Percentiles rank a stretch among this genome's conserved stretches.
Evolutionary conservation across 2,329 filamentous ascomycete species (phyloP).

Genomic region (Beauveria bassiana): DNA sequence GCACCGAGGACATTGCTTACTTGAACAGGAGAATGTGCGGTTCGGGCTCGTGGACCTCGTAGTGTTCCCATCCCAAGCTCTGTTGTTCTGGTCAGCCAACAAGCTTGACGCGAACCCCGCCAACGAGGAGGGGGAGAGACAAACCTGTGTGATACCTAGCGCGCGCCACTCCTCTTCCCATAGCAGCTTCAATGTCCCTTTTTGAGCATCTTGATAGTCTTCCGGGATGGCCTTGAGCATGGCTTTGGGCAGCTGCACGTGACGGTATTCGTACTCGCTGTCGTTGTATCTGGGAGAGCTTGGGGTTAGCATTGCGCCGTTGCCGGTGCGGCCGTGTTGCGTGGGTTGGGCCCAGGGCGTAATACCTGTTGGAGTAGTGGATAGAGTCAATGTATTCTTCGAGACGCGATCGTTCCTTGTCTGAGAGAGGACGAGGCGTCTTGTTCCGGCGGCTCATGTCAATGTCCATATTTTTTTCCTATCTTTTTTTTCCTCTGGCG

Average conservation of each 20-base stretch:
- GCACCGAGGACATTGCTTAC: slow-evolving; percentile 42
- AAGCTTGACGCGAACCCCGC: not conserved
- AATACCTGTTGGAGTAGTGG: slow-evolving; percentile 83
- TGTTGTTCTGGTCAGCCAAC: slow-evolving; percentile 28
- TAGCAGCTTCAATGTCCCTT: slow-evolving; percentile 89
- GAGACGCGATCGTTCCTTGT: slow-evolving; percentile 72
- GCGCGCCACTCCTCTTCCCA: slow-evolving; percentile 99
- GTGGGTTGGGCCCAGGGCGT: slow-evolving; percentile 23
- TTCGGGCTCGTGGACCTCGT: slow-evolving; percentile 97
- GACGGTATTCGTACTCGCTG: slow-evolving; percentile 88
- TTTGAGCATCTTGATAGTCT: slow-evolving; percentile 82
- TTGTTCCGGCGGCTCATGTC: slow-evolving; percentile 83
- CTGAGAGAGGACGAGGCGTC: slow-evolving; percentile 69
- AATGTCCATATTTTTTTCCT: slow-evolving; percentile 41
- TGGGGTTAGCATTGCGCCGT: slow-evolving; percentile 2
- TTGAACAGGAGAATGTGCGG: slow-evolving; percentile 98
- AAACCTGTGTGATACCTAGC: slow-evolving; percentile 91
- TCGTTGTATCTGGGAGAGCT: slow-evolving; percentile 69
- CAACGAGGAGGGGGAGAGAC: slow-evolving; percentile 15
- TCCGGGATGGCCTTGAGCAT: slow-evolving; percentile 97
- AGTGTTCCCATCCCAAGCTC: slow-evolving; percentile 99
- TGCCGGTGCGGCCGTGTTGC: slow-evolving; percentile 1
- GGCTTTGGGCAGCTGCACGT: slow-evolving; percentile 93
- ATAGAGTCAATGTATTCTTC: slow-evolving; percentile 92
- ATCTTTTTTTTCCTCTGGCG: not conserved